These are phyloP conservation scores for Teunomyces gatunensis DNA, from an alignment of 805 yeast species.

Conservation along the genomic window DNA sequence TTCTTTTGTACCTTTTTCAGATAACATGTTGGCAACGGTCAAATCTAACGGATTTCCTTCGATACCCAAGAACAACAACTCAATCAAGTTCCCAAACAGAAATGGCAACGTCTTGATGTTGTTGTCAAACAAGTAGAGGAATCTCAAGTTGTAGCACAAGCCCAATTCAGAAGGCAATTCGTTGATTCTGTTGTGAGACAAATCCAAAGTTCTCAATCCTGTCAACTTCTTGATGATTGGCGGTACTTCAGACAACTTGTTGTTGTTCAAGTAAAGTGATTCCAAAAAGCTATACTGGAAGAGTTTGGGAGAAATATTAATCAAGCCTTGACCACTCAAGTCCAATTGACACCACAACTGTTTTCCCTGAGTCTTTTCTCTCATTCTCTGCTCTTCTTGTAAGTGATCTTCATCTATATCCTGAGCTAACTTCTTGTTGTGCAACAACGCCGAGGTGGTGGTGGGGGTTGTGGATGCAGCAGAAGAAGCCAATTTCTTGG, in stretches of 20 bases:
- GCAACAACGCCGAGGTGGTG: slow-evolving; percentile 30
- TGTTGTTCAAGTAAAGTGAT: slow-evolving; percentile 83
- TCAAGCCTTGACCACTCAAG: slow-evolving; percentile 83
- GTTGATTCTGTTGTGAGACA: slow-evolving; percentile 71
- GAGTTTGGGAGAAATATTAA: slow-evolving; percentile 65
- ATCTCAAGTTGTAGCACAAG: slow-evolving; percentile 72
- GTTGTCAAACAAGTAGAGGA: slow-evolving; percentile 85
- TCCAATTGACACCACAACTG: slow-evolving; percentile 96
- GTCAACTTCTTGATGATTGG: slow-evolving; percentile 61
- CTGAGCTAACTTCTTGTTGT: slow-evolving; percentile 40
- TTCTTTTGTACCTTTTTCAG: slow-evolving; percentile 82
- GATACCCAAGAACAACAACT: slow-evolving; percentile 81
- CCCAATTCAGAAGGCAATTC: slow-evolving; percentile 86
- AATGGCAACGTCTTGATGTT: slow-evolving; percentile 70
- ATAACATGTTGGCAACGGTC: slow-evolving; percentile 60
- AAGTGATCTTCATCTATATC: slow-evolving; percentile 51
- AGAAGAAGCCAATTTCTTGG: slow-evolving; percentile 21
- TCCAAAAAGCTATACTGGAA: slow-evolving; percentile 83
- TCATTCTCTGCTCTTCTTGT: slow-evolving; percentile 59
- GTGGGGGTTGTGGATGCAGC: slow-evolving; percentile 34
- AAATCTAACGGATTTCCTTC: slow-evolving; percentile 88
- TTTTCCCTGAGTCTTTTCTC: slow-evolving; percentile 57
- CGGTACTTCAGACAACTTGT: slow-evolving; percentile 70
- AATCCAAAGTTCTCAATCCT: slow-evolving; percentile 77
- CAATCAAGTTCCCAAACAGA: slow-evolving; percentile 82